phyloP scores from a whole-genome alignment of 768 basidiomycete genomes.

The Amanita pseudoporphyria region DNA sequence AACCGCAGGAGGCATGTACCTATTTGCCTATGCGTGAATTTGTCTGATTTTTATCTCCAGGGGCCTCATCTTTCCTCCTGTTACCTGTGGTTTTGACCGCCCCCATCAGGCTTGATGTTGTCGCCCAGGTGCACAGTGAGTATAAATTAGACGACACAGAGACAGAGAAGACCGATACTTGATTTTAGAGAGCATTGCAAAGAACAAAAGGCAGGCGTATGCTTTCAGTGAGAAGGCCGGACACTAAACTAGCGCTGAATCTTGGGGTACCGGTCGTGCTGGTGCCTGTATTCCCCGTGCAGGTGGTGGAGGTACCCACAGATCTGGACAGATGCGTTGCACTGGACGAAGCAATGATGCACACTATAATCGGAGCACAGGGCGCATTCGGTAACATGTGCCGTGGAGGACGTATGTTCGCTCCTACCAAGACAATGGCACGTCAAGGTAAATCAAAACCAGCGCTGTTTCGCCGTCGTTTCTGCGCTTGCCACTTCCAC shows the following conservation, averaged over 20 bases:
- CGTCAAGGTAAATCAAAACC: slow-evolving; percentile 99
- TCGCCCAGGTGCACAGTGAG: slow-evolving; percentile 97
- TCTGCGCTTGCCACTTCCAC: slow-evolving; percentile 98
- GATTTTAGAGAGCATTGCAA: no score
- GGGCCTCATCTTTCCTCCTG: no score
- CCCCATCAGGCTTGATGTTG: no score
- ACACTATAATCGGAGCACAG: slow-evolving; percentile 25
- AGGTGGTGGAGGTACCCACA: slow-evolving; percentile 96
- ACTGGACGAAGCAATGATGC: background rate
- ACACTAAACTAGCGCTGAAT: slow-evolving; percentile 98
- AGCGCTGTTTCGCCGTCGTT: slow-evolving; percentile 95
- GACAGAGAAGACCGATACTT: slow-evolving; percentile 4
- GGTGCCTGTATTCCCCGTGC: slow-evolving; percentile 99
- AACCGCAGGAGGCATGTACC: slow-evolving; percentile 55
- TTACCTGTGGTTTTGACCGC: no score
- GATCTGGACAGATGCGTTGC: slow-evolving; percentile 79
- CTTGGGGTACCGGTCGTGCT: no score
- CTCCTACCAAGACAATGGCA: slow-evolving; percentile 99
- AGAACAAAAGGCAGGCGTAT: no score
- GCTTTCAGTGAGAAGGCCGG: slow-evolving; percentile 98
- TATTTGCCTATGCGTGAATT: background rate
- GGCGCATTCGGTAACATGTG: slow-evolving; percentile 99
- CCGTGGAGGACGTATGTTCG: no score
- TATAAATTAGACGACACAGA: slow-evolving; percentile 13
- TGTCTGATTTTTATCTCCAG: slow-evolving; percentile 27